These are phyloP conservation scores for Verticillium klebahnii DNA, from an alignment of 2,329 filamentous ascomycete species.

Conservation along the genomic window DNA sequence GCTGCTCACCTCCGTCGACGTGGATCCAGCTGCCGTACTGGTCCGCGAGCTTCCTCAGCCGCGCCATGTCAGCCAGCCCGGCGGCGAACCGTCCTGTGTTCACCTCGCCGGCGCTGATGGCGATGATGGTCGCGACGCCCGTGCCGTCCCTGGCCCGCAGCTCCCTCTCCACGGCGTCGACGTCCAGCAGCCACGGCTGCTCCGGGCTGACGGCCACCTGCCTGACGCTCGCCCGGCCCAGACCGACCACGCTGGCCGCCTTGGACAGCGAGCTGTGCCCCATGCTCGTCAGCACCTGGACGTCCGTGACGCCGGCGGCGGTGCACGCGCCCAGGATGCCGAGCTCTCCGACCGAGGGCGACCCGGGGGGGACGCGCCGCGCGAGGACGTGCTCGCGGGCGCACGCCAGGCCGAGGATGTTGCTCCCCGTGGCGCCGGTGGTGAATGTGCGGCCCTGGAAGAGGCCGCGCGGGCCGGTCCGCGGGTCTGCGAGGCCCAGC, in stretches of 20 bases:
- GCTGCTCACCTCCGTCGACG: slow-evolving; percentile 65
- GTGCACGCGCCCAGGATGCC: slow-evolving; percentile 66
- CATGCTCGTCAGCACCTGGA: slow-evolving; percentile 76
- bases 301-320: slow-evolving; percentile 56
- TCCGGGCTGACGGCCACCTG: slow-evolving; percentile 46
- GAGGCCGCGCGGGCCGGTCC: background rate
- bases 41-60: slow-evolving; percentile 66
- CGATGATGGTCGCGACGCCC: slow-evolving; percentile 67
- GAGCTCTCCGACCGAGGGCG: slow-evolving; percentile 56
- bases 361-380: slow-evolving; percentile 22
- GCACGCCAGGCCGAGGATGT: slow-evolving; percentile 70
- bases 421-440: slow-evolving; percentile 67
- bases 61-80: slow-evolving; percentile 53
- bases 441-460: slow-evolving; percentile 42
- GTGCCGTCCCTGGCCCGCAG: slow-evolving; percentile 34
- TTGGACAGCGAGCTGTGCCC: slow-evolving; percentile 83
- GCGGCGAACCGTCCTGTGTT: slow-evolving; percentile 79
- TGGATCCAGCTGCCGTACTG: slow-evolving; percentile 79
- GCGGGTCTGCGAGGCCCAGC: slow-evolving; percentile 44
- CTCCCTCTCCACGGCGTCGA: slow-evolving; percentile 58
- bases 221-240: slow-evolving; percentile 66
- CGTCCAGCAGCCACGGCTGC: slow-evolving; percentile 66
- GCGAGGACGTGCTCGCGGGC: slow-evolving; percentile 60
- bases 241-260: slow-evolving; percentile 74
- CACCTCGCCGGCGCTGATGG: slow-evolving; percentile 81